Evolutionary conservation across 1,284 basidiomycete genomes (phyloP), one percentile per base, ranked within the genome.

Genomic region (Marasmius fiardii): DNA sequence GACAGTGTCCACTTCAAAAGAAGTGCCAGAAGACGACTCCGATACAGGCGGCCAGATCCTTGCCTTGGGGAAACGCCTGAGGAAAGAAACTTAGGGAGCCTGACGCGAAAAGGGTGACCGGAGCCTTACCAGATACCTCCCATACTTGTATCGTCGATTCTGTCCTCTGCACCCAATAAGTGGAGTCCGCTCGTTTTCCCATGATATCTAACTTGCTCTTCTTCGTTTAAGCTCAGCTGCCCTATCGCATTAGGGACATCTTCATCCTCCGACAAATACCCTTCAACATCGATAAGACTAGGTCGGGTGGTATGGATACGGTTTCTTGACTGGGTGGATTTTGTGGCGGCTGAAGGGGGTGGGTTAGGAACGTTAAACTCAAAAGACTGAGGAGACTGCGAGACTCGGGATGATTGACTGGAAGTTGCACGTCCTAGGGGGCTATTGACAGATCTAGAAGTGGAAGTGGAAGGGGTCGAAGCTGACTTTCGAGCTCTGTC

Each of bases 151-250:
- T 77, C 75, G 64, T 89, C 86, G 50, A 75, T 65, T 24, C 81
- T 75, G 54, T 83, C 81, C 53, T 80, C 82, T 62, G 76, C 75
- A 14, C 83, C 84, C 51, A 94, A 72, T 53, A 94, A 74, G 68
- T 94, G 85, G 58, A 94, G 68, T 0, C 92, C 92, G 55, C 88
- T 91, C 5, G 83, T 86, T 67, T 90, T 89, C 34, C 88, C 88
- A 63, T 92, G 88, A 67, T 85, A 91, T 24, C 89, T 74, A 16
- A 93, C 84, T 67, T 93, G 85, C 60, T 79, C 79, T 55, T 93
- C 88, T 72, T 94, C 92, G 64, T 93, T 92, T 62, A 94, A 66
- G 59, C 88, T 91, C 57, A 94, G 74, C 68, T 93, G 91, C 3
- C 92, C 92, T 4, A 93, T 78, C 34, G 90, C 90, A 60, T 86